Conservation (phyloP, 208 protist genomes). For the Leishmania tarentolae region DNA sequence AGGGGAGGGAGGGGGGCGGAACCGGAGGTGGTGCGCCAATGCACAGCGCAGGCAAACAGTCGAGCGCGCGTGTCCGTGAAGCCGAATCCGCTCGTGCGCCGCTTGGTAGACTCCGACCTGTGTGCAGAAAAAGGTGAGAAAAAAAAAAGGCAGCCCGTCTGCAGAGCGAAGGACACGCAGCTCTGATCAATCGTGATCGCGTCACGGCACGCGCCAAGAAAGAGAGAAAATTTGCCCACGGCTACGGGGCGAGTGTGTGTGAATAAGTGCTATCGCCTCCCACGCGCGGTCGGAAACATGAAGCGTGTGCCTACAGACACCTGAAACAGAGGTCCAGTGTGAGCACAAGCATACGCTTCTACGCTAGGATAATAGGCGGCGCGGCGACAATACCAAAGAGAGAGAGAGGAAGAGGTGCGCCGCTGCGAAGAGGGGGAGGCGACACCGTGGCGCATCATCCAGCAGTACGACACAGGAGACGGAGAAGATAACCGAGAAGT, state of each 20-base stretch:
- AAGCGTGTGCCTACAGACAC: neutral
- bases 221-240: neutral
- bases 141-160: neutral
- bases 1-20: neutral
- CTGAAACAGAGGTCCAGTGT: neutral
- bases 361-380: neutral
- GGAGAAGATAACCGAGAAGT: conserved; percentile 26
- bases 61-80: neutral
- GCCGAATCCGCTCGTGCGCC: neutral
- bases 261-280: neutral
- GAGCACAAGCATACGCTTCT: neutral
- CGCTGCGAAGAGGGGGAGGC: neutral
- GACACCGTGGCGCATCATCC: neutral
- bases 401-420: neutral
- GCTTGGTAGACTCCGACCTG: neutral
- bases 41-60: neutral
- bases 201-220: neutral
- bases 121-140: neutral
- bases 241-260: neutral
- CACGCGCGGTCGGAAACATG: neutral
- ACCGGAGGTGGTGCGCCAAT: neutral
- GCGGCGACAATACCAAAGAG: neutral
- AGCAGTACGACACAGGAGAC: neutral
- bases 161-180: neutral
- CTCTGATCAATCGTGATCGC: neutral